phyloP scores from a whole-genome alignment of 441 rosid species.

The Aquilaria agallochum region DNA sequence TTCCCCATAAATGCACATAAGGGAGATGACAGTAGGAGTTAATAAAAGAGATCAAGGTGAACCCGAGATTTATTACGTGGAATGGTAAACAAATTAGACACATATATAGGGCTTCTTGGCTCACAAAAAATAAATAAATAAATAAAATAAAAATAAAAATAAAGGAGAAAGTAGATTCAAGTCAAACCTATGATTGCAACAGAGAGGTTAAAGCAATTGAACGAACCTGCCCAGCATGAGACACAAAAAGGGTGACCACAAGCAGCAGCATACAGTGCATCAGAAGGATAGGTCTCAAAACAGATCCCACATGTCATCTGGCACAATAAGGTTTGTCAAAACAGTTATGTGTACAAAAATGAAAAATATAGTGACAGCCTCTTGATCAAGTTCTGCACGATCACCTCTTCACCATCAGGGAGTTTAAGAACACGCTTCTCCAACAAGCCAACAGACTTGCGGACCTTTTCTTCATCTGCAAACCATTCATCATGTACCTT shows the following conservation, averaged over 20 bases:
- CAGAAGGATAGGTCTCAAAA: conserved; percentile 45
- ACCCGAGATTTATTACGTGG: no score
- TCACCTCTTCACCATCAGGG: conserved; percentile 44
- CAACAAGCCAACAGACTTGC: conserved; percentile 59
- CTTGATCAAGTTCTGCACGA: conserved; percentile 8
- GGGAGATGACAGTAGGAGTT: no score
- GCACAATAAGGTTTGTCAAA: conserved; percentile 15
- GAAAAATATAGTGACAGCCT: background rate
- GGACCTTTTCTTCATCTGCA: conserved; percentile 63
- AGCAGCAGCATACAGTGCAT: conserved; percentile 44
- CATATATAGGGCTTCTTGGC: no score
- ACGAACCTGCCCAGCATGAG: conserved; percentile 70
- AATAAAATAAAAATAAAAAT: background rate
- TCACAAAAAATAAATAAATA: no score
- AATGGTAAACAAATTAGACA: no score
- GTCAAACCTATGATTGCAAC: background rate
- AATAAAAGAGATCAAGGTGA: no score
- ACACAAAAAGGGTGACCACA: conserved; percentile 76
- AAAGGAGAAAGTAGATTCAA: background rate
- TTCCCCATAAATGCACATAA: no score
- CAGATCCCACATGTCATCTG: conserved; percentile 71
- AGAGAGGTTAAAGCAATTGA: background rate
- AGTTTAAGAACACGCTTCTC: conserved; percentile 41
- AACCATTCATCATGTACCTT: conserved; percentile 86
- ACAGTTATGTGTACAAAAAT: conserved; percentile 3